phyloP scores from a whole-genome alignment of 2,329 filamentous ascomycete genomes.

The Sporothrix brasiliensis region DNA sequence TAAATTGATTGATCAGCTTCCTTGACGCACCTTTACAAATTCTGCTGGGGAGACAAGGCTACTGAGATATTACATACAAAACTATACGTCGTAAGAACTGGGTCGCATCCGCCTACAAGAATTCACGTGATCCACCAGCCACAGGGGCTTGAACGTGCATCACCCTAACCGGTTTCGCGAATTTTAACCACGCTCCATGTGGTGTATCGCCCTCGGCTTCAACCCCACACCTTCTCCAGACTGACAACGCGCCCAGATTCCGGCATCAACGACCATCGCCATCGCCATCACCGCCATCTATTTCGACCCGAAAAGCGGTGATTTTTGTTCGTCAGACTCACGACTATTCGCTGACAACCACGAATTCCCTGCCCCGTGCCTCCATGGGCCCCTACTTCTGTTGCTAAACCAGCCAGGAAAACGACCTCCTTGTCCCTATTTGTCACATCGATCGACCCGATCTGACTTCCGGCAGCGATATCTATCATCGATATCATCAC shows the following conservation, averaged over 20 bases:
- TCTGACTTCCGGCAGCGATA: neutral
- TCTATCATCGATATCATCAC: slow-evolving; percentile 24
- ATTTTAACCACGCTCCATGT: slow-evolving; percentile 19
- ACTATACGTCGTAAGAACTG: no score
- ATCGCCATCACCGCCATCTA: slow-evolving; percentile 26
- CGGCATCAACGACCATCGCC: slow-evolving; percentile 30
- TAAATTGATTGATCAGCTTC: neutral
- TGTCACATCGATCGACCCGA: slow-evolving; percentile 17
- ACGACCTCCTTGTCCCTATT: neutral
- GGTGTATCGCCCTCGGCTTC: slow-evolving; percentile 22
- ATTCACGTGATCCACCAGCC: slow-evolving; percentile 25
- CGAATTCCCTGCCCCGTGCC: neutral
- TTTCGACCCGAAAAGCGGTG: neutral
- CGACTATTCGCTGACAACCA: neutral
- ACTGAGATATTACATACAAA: neutral
- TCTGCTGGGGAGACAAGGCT: neutral
- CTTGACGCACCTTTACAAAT: neutral
- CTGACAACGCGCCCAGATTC: slow-evolving; percentile 31
- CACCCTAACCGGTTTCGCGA: slow-evolving; percentile 28
- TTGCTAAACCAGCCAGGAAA: neutral
- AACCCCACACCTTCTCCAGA: slow-evolving; percentile 33
- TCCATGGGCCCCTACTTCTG: neutral
- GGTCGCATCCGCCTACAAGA: no score
- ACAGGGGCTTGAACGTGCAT: slow-evolving; percentile 21
- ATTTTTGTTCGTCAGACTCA: neutral